Base-by-base conservation (phyloP, 441 rosid genomes). In the Melastoma candidum region DNA sequence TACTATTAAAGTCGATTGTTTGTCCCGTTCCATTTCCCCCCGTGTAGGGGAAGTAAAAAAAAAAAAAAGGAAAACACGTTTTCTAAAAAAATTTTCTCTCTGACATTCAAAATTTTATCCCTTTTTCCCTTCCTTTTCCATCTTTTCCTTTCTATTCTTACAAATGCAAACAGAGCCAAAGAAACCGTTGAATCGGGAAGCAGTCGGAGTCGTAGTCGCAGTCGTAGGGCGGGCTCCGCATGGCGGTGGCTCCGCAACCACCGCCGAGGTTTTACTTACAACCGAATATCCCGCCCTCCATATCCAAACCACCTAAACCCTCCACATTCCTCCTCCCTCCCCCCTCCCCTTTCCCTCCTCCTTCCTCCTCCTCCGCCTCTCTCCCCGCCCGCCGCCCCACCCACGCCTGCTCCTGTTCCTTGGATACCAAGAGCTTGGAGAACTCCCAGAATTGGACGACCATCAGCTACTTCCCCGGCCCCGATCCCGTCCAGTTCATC, bases 361-460 rank as follows among this genome's bases (percentile, higher is more conserved):
- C 24, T 24, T 14, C 59, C 22, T 43, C 49, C 12, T 4, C n/a
- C 36, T 25, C 12, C 49, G 22, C 12, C 29, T 29, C 17, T 46
- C 22, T 47, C 61, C 39, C 26, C 61, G 47, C 8, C 47, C 53
- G 7, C 44, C 39, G 53, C 54, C 26, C 8, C 60, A 44, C 41
- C 36, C 49, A 48, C 55, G 27, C 54, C 36, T 47, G 8, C 7
- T 17, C 50, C n/a, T 46, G 74, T 64, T 59, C 67, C 65, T 81
- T 83, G 51, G 71, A 79, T 56, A 65, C 73, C 58, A 71, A 75
- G 71, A 75, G 74, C 71, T 71, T 85, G 54, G 95, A 77, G 58
- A 79, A 72, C 55, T 74, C 73, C 4, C 71, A 74, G 29, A 74
- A 67, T 14, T 79, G 71, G 75, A 71, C 46, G 39, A 62, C 66